Percentiles rank a stretch among this genome's conserved stretches.
These are phyloP conservation scores for Elsinoe ampelina DNA, from an alignment of 2,329 filamentous ascomycete genomes.

Conservation along the genomic window DNA sequence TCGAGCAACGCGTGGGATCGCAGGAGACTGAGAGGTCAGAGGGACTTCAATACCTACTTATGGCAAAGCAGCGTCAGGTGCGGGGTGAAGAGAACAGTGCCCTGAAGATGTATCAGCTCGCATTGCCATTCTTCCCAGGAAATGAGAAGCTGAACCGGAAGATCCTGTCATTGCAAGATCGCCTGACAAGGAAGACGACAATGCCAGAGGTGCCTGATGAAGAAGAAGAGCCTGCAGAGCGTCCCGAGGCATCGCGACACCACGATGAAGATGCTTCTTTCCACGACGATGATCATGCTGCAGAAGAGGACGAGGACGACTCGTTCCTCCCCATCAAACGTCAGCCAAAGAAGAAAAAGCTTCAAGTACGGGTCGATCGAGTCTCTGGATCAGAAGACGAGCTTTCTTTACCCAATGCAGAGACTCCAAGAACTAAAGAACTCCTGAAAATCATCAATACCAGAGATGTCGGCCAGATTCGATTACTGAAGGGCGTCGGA, in stretches of 20 bases:
- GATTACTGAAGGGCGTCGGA: constrained; percentile 59
- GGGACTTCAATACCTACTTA: constrained; percentile 75
- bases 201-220: not conserved
- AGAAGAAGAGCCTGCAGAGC: not conserved
- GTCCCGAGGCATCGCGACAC: not conserved
- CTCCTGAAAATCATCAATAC: constrained; percentile 66
- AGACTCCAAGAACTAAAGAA: constrained; percentile 51
- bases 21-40: constrained; percentile 67
- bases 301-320: constrained; percentile 14
- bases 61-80: constrained; percentile 84
- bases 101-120: constrained; percentile 76
- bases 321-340: constrained; percentile 13
- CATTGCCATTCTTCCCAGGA: constrained; percentile 73
- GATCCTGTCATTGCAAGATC: constrained; percentile 44
- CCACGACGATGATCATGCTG: constrained; percentile 10
- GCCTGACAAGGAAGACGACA: constrained; percentile 20
- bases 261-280: constrained; percentile 15
- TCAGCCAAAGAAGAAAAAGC: constrained; percentile 33
- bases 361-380: constrained; percentile 1
- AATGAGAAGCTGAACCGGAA: constrained; percentile 63
- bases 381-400: constrained; percentile 26
- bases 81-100: constrained; percentile 69
- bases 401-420: constrained; percentile 19
- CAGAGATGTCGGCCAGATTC: constrained; percentile 56
- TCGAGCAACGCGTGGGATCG: constrained; percentile 75